Base-by-base conservation (phyloP, 257 asterid species). In the Ligustrum vulgare region DNA sequence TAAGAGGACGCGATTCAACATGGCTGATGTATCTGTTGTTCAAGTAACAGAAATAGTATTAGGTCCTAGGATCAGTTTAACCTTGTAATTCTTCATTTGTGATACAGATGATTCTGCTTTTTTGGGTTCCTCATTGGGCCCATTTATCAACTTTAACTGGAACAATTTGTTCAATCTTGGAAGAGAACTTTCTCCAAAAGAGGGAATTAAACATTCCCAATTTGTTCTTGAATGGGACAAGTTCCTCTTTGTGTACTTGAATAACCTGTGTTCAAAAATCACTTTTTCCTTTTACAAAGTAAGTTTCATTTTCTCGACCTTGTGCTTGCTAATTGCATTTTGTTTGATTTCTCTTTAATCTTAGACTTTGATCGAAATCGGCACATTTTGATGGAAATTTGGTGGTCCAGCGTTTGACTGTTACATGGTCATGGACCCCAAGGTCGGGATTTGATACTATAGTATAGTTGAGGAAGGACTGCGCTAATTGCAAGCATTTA, bases 1-100 rank as follows among this genome's bases (percentile, higher is more conserved):
- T 36, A 69, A 74, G 68, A 49, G 45, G 64, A 66, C 75, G 76
- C 31, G 64, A 66, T 75, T 74, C 79, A 64, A 68, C 79, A 33
- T 73, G 81, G 85, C 77, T 72, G 77, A 69, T 69, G 78, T 56
- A 49, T 73, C 78, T 75, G 72, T 69, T 77, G 77, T 79, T 69
- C 15, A 71, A 75, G 83, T 80, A 77, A 85, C 86, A 69, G 71
- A 60, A 72, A 75, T 69, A 47, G 83, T 73, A 73, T 77, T 85
- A 82, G 92, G 81, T 66, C 37, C 67, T 89, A 84, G 87, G 80
- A 71, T 78, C 82, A 74, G 84, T 28, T 78, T 80, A 74, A 68
- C 79, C 77, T 78, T 82, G 86, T 82, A 76, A 84, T 70, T 80
- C 68, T 75, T 66, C 49, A 39, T 82, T 82, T 79, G 80, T 75